Percentiles rank a stretch among this genome's conserved stretches.
Conservation (phyloP, 2,329 filamentous ascomycete genomes). For the Westerdykella ornata region DNA sequence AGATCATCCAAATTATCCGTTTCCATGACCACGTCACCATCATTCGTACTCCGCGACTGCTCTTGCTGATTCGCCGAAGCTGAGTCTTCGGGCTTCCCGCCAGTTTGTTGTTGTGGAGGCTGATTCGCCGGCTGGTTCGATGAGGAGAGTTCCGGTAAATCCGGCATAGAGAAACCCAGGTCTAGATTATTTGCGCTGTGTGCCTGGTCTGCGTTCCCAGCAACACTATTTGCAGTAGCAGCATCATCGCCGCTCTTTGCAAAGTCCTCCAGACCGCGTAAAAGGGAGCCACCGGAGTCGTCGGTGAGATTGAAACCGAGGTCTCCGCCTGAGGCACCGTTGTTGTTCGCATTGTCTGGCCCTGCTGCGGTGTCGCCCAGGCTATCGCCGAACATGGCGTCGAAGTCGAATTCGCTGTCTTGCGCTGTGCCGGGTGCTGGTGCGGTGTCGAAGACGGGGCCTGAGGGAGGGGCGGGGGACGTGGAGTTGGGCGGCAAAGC, state of each 20-base stretch:
- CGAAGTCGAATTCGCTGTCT: conserved; percentile 37
- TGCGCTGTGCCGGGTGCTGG: conserved; percentile 22
- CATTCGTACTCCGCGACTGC: conserved; percentile 3
- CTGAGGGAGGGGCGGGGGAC: conserved; percentile 6
- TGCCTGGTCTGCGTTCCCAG: conserved; percentile 1
- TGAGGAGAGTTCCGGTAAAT: background rate
- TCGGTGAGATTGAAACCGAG: conserved; percentile 30
- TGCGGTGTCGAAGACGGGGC: conserved; percentile 27
- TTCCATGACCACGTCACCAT: conserved; percentile 23
- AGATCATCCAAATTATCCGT: conserved; percentile 32
- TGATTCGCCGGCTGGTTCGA: conserved; percentile 1
- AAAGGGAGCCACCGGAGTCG: conserved; percentile 23
- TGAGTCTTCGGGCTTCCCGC: conserved; percentile 3
- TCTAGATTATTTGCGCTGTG: background rate
- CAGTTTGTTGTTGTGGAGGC: conserved; percentile 4
- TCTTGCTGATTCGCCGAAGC: conserved; percentile 7
- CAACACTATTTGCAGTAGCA: conserved; percentile 7
- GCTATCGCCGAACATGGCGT: conserved; percentile 31
- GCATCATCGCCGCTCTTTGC: conserved; percentile 22
- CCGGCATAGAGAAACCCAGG: conserved; percentile 12
- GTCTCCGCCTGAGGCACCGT: conserved; percentile 13
- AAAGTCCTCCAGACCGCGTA: conserved; percentile 35
- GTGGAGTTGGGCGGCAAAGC: conserved; percentile 14
- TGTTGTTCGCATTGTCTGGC: conserved; percentile 1
- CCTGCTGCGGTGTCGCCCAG: conserved; percentile 16